Conservation (phyloP, 805 yeast species). For the Candida krabiensis region DNA sequence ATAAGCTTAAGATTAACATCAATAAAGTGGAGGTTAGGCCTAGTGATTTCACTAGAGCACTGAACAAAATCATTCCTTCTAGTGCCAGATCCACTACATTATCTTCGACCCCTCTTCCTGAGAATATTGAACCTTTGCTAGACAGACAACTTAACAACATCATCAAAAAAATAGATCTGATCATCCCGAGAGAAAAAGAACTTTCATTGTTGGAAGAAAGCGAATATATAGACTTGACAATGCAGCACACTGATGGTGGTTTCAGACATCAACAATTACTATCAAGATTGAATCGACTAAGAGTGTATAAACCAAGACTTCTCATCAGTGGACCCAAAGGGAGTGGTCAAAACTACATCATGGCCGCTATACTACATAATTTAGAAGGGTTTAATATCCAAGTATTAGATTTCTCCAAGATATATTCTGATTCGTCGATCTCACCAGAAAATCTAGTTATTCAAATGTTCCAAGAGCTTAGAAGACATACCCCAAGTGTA, state of each 20-base stretch:
- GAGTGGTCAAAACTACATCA: slow-evolving; percentile 82
- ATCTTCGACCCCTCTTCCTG: slow-evolving; percentile 77
- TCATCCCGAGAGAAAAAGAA: slow-evolving; percentile 62
- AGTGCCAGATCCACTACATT: slow-evolving; percentile 78
- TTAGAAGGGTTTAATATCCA: slow-evolving; percentile 91
- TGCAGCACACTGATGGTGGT: slow-evolving; percentile 53
- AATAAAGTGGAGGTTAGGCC: slow-evolving; percentile 69
- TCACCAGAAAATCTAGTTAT: slow-evolving; percentile 83
- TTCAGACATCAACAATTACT: slow-evolving; percentile 67
- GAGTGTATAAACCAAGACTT: slow-evolving; percentile 81
- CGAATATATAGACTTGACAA: slow-evolving; percentile 54
- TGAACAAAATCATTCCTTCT: slow-evolving; percentile 87
- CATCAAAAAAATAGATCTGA: slow-evolving; percentile 45
- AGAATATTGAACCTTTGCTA: slow-evolving; percentile 63
- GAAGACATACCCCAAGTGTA: slow-evolving; percentile 86
- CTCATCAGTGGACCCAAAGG: slow-evolving; percentile 74
- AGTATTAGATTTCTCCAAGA: slow-evolving; percentile 72
- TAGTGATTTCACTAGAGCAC: slow-evolving; percentile 80
- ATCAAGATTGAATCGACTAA: slow-evolving; percentile 38
- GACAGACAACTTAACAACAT: slow-evolving; percentile 48
- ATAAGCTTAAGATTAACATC: slow-evolving; percentile 75
- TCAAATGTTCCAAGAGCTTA: slow-evolving; percentile 82
- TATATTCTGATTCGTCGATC: slow-evolving; percentile 75
- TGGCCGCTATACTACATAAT: slow-evolving; percentile 75
- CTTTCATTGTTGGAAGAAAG: slow-evolving; percentile 68